phyloP scores from a whole-genome alignment of 306 rosid species.

The Trifolium pratense region DNA sequence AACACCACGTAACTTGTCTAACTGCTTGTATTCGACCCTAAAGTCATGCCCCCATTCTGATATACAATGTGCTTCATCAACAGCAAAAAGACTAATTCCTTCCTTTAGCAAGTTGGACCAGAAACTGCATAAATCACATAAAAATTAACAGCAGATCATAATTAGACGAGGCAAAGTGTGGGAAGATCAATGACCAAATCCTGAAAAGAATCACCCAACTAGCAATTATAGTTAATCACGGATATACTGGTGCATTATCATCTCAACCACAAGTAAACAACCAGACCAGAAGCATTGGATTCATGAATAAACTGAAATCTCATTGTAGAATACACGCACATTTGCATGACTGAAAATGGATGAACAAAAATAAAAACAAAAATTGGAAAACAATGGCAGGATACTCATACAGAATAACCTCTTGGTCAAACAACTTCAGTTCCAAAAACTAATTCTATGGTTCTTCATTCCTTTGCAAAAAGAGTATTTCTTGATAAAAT shows the following conservation, averaged over 20 bases:
- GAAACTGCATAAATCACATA: slow-evolving; percentile 62
- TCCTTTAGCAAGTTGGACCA: slow-evolving; percentile 82
- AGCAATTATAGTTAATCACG: slow-evolving; percentile 10
- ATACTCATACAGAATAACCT: slow-evolving; percentile 14
- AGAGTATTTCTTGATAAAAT: slow-evolving; percentile 8
- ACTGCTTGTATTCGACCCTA: slow-evolving; percentile 83
- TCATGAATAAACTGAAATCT: slow-evolving; percentile 29
- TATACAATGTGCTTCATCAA: slow-evolving; percentile 96
- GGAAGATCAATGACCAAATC: slow-evolving; percentile 7
- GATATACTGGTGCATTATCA: slow-evolving; percentile 15
- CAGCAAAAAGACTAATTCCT: slow-evolving; percentile 85
- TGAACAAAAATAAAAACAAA: neutral
- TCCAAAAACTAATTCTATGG: slow-evolving; percentile 16
- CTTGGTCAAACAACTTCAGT: slow-evolving; percentile 7
- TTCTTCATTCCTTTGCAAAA: slow-evolving; percentile 9
- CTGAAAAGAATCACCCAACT: slow-evolving; percentile 19
- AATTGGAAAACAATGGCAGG: slow-evolving; percentile 11
- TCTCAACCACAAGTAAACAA: slow-evolving; percentile 24
- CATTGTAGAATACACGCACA: neutral
- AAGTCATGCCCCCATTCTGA: slow-evolving; percentile 97
- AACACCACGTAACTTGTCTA: slow-evolving; percentile 74
- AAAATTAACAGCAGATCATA: slow-evolving; percentile 16
- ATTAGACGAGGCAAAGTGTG: slow-evolving; percentile 23
- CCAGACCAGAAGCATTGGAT: slow-evolving; percentile 25
- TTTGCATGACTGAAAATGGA: neutral